Evolutionary conservation across 2,329 filamentous ascomycete genomes (phyloP), one percentile per base, ranked within the genome.

Genomic region (Claviceps pusilla): DNA sequence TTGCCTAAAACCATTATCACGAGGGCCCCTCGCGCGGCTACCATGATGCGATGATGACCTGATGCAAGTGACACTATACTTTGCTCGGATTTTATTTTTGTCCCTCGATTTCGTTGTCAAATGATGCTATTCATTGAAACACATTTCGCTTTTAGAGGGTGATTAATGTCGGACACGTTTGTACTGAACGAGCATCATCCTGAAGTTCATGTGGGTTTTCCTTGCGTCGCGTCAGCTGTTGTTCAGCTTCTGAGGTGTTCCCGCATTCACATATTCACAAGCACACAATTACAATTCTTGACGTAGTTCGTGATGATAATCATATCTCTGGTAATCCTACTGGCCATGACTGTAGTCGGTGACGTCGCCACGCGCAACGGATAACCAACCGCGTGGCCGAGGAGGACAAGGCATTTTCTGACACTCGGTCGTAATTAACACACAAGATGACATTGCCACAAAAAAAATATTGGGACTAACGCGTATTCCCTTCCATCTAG

Each of bases 41-140:
- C 77, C 79, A 82, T 80, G 79, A 82, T 78, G 73, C 76, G 79
- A 63, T 79, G 79, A 82, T 82, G 78, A 82, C 79, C 79, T 81
- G 75, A 80, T 73, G 74, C 77, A 80, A 79, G 74, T 72, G 72
- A 81, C 78, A 80, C 74, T 59, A 54, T 51, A 47, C 51, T 19
- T 19, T 19, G 19, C 19, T 19, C 19, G 19, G 19, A 19, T 19
- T 19, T 19, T 19, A 19, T 1, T 19, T 19, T 19, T 19, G 19
- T 19, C 19, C 19, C 19, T 19, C 19, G 19, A 19, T 19, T 19
- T 19, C 19, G 19, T 19, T 19, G 19, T 19, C 19, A 19, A 19
- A 19, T 19, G 19, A 19, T 19, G 19, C 19, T 19, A 19, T 19
- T 19, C 19, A 19, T 1, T 19, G 19, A 19, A 19, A 19, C 19